Base-by-base conservation (phyloP, 1,284 basidiomycete species). In the Heterobasidion occidentale region DNA sequence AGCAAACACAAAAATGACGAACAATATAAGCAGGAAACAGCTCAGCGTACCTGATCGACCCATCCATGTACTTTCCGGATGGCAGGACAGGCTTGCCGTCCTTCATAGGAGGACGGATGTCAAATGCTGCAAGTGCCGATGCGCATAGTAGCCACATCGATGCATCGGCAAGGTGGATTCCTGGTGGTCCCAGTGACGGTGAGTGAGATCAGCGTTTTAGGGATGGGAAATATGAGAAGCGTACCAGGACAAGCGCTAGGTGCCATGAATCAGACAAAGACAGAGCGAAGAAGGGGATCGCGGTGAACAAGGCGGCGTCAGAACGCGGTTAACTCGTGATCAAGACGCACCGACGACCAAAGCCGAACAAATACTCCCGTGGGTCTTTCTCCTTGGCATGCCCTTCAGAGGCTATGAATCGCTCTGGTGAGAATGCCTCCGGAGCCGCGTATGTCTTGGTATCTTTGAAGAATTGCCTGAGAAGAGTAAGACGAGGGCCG, bases 381-480 rank as follows among this genome's bases (percentile, higher is more conserved):
- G 62, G 62, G 46, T 63, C 62, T 5, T 50, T 38, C 42, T 63
- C 56, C 9, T 62, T 53, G 4, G 58, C 53, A 27, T 61, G 56
- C 15, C 57, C 60, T 9, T 63, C 62, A 9, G 55, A 12, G 1
- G 55, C 46, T 12, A 64, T 53, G 19, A 58, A 59, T 14, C 63
- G 63, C 7, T 60, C 60, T 1, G 63, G 63, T 38, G 58, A 47
- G 54, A 64, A 64, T 1, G n/a, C 53, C 46, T 52, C 51, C 0
- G 63, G 63, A 17, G 62, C 54, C 36, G 56, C 51, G 56, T 64
- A 64, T 1, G 55, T 55, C 9, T 59, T 53, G 3, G 62, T 58
- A 33, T 64, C 57, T 15, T 64, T 61, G 46, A 63, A 14, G 51
- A 63, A 56, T 33, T 55, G 44, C 62, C 62, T 63, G 14, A 33